Percentiles rank a stretch among this genome's conserved stretches.
Conservation (phyloP, 495 filamentous ascomycete genomes). For the Halenospora varia region DNA sequence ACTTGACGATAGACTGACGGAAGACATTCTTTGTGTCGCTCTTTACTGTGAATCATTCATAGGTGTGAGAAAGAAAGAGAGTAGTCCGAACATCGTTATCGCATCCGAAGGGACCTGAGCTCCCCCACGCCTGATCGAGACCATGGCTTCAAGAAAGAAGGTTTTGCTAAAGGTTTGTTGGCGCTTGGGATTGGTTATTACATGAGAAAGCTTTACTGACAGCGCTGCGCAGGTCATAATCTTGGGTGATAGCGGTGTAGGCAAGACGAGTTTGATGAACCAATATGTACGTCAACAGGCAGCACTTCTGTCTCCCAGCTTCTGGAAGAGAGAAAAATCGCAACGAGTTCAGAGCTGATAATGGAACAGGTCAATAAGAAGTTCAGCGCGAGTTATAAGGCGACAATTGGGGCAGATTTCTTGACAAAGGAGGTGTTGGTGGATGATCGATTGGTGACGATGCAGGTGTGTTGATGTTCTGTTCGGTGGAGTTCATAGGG, state of each 20-base stretch:
- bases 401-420: slow-evolving; percentile 98
- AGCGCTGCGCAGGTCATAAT: slow-evolving; percentile 75
- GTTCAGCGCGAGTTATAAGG: slow-evolving; percentile 99
- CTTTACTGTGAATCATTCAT: not conserved
- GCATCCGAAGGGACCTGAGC: slow-evolving; percentile 4
- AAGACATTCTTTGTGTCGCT: slow-evolving; percentile 1
- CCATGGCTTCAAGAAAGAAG: slow-evolving; percentile 69
- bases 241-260: slow-evolving; percentile 95
- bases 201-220: slow-evolving; percentile 1
- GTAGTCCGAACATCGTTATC: slow-evolving; percentile 17
- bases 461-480: slow-evolving; percentile 68
- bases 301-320: slow-evolving; percentile 2
- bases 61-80: too few species aligned
- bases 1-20: not conserved
- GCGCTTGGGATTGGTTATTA: not conserved
- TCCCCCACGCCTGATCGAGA: not conserved
- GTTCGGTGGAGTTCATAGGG: not conserved
- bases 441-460: slow-evolving; percentile 94
- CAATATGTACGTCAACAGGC: slow-evolving; percentile 82
- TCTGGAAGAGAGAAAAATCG: too few species aligned
- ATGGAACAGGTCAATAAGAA: slow-evolving; percentile 92
- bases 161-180: slow-evolving; percentile 83
- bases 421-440: slow-evolving; percentile 97
- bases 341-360: slow-evolving; percentile 3
- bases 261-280: slow-evolving; percentile 99